phyloP scores from a whole-genome alignment of 2,329 filamentous ascomycete genomes.

The Nemania bipapillata region DNA sequence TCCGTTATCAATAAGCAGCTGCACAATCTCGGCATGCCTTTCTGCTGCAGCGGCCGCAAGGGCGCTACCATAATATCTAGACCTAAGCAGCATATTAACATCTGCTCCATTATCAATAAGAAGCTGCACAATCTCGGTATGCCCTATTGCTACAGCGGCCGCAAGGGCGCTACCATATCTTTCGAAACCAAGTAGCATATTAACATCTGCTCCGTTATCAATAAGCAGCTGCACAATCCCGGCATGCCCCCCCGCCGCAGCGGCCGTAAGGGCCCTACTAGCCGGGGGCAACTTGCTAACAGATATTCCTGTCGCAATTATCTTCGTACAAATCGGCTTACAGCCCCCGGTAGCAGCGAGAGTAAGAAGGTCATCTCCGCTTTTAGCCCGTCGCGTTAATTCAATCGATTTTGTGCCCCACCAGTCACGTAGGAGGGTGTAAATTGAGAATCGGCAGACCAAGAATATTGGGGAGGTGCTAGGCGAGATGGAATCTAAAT shows the following conservation, averaged over 20 bases:
- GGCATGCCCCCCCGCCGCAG: background rate
- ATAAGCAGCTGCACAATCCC: slow-evolving; percentile 3
- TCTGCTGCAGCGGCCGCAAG: background rate
- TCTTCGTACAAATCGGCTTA: slow-evolving; percentile 13
- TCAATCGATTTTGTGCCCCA: slow-evolving; percentile 2
- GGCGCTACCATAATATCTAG: background rate
- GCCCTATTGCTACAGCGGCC: background rate
- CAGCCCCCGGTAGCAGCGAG: background rate
- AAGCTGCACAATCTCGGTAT: background rate
- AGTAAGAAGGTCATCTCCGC: background rate
- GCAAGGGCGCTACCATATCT: slow-evolving; percentile 12
- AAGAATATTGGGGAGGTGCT: slow-evolving; percentile 5
- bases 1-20: slow-evolving; percentile 12
- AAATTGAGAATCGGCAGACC: slow-evolving; percentile 21
- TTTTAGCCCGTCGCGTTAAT: background rate
- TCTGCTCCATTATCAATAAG: slow-evolving; percentile 9
- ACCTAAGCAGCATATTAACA: slow-evolving; percentile 1
- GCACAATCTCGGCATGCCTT: background rate
- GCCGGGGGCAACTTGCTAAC: background rate
- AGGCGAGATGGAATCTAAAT: background rate
- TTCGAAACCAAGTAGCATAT: background rate
- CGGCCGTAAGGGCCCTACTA: background rate
- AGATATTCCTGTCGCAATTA: background rate
- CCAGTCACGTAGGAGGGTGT: slow-evolving; percentile 24
- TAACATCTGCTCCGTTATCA: slow-evolving; percentile 21